Base-by-base conservation (phyloP, 2,329 filamentous ascomycete species). In the Colletotrichum eremochloae region DNA sequence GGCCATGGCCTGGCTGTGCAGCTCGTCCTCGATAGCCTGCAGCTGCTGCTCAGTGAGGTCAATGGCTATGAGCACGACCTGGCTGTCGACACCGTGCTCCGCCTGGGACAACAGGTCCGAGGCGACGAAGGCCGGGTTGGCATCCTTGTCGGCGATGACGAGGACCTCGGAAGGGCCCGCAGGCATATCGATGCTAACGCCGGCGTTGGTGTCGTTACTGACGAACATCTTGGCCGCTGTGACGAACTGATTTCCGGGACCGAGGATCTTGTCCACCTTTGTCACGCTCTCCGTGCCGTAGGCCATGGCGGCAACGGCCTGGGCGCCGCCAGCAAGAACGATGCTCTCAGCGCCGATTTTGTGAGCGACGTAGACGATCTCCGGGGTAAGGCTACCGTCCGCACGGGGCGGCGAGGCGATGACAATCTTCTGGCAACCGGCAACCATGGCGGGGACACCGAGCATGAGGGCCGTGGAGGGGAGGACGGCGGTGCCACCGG, bases 191-290 rank as follows among this genome's bases (percentile, higher is more conserved):
- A 99, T 99, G 82, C 94, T 92, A 52, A 98, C 95, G 31, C 94
- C 93, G 15, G 96, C 96, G 72, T 95, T 97, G 56, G 96, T 98
- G 81, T 99, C 96, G 82, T 99, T 99, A 82, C 93, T 94, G 55
- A 99, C 96, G 77, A 95, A 89, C 96, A 99, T 99, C 89, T 99
- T 99, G 64, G 94, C 96, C 0, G 96, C 96, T 0, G 96, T 99
- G 52, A 99, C 96, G 80, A 98, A 99, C 82, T 98, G 96, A 84
- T 99, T 99, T 46, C 96, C 96, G 3, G 96, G 96, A 0, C 96
- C 96, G 15, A 98, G 90, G 77, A 99, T 98, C 89, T 99, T 99
- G 87, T 99, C 96, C 9, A 99, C 96, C 86, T 99, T 99, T 82
- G 87, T 94, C 63, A 99, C 91, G 77, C 92, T 96, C 83, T 98